Conservation (phyloP, 1,284 basidiomycete species). For the Singerocomus rubriflavus region DNA sequence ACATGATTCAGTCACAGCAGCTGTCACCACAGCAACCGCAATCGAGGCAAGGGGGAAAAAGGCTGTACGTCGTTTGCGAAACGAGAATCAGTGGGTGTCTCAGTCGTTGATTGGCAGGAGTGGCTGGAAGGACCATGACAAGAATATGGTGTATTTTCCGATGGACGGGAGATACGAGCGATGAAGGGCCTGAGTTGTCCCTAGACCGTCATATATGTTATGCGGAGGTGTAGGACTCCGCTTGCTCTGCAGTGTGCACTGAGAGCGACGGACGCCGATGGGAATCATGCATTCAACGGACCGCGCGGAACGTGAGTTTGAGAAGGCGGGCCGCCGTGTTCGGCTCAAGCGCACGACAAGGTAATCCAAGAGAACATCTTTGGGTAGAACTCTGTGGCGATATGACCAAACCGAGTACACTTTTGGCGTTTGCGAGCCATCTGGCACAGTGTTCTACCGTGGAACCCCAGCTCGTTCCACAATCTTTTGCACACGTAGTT, state of each 20-base stretch:
- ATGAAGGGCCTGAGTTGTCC: conserved; percentile 1
- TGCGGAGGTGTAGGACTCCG: background rate
- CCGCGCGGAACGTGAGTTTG: conserved; percentile 2
- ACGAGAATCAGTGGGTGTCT: conserved; percentile 5
- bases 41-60: conserved; percentile 1
- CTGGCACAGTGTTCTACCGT: background rate
- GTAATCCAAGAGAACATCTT: background rate
- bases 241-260: background rate
- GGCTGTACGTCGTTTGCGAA: background rate
- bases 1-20: background rate
- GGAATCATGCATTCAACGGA: conserved; percentile 6
- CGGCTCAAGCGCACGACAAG: background rate
- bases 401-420: conserved; percentile 4
- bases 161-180: conserved; percentile 2
- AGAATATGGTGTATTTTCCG: background rate
- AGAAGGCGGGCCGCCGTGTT: conserved; percentile 1
- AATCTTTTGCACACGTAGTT: background rate
- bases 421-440: conserved; percentile 1
- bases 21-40: background rate
- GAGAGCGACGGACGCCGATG: conserved; percentile 1
- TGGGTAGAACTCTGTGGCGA: background rate
- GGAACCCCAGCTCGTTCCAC: background rate
- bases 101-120: background rate
- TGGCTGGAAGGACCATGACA: background rate
- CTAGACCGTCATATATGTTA: background rate